phyloP scores from a whole-genome alignment of 257 asterid genomes.

The Fraxinus cuspidata region DNA sequence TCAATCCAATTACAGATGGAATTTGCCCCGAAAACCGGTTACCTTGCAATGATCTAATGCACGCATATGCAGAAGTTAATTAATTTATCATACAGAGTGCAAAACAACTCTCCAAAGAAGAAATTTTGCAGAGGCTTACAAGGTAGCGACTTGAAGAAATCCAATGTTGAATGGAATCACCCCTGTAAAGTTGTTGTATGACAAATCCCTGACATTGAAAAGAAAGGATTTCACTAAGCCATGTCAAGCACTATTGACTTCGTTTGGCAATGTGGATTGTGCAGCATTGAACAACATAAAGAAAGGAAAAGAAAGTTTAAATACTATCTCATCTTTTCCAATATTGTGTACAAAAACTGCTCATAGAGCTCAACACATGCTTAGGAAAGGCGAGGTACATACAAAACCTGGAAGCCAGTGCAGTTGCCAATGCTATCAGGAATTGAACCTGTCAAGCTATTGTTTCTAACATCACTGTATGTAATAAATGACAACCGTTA shows the following conservation, averaged over 20 bases:
- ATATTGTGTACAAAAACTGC: not conserved
- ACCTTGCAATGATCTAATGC: conserved; percentile 54
- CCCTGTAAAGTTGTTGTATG: conserved; percentile 75
- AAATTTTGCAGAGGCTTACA: conserved; percentile 51
- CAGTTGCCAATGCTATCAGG: conserved; percentile 90
- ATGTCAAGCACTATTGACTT: not conserved
- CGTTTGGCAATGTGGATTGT: not conserved
- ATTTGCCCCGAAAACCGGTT: conserved; percentile 72
- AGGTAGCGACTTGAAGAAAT: conserved; percentile 96
- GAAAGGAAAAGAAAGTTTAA: not conserved
- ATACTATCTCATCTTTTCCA: not conserved
- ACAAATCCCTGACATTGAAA: conserved; percentile 67
- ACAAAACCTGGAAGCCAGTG: conserved; percentile 97
- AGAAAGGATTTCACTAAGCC: not conserved
- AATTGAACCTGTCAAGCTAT: conserved; percentile 86
- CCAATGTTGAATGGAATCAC: conserved; percentile 96
- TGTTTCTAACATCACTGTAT: conserved; percentile 89
- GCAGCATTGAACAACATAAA: not conserved
- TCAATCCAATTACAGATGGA: conserved; percentile 92
- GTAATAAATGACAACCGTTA: not conserved
- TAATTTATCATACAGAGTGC: not conserved
- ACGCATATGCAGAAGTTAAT: not conserved
- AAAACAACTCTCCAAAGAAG: not conserved
- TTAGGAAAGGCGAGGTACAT: conserved; percentile 41
- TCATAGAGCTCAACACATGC: not conserved